A percentile compares a stretch with the other conserved stretches of the same genome.
phyloP scores from a whole-genome alignment of 257 asterid genomes.

The Coffea eugenioides region DNA sequence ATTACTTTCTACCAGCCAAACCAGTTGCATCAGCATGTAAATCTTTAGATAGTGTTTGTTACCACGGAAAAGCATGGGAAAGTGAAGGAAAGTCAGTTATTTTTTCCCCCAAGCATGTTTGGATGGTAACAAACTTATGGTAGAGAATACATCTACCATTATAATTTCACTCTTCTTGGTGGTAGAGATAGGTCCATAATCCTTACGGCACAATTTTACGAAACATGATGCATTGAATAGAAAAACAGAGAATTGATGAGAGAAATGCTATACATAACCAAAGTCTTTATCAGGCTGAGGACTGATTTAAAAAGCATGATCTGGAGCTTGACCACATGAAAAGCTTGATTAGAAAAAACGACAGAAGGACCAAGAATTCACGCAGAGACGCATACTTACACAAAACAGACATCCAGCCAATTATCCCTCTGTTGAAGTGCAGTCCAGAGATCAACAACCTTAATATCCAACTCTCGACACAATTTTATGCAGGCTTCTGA shows the following conservation, averaged over 20 bases:
- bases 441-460: slow-evolving; percentile 69
- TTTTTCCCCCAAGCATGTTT: no score
- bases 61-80: no score
- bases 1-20: no score
- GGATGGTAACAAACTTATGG: background rate
- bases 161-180: background rate
- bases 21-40: background rate
- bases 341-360: background rate
- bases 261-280: background rate
- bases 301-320: background rate
- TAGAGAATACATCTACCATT: no score
- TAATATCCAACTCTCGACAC: slow-evolving; percentile 42
- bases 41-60: no score
- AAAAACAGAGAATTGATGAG: background rate
- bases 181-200: background rate
- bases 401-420: slow-evolving; percentile 64
- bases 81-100: no score
- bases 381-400: slow-evolving; percentile 33
- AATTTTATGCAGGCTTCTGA: slow-evolving; percentile 65
- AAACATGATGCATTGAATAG: no score
- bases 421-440: slow-evolving; percentile 62
- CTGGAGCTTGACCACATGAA: background rate
- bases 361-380: background rate
- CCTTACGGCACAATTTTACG: no score
- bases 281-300: background rate